Conservation (phyloP, 2,329 filamentous ascomycete genomes). For the Epichloe glyceriae region DNA sequence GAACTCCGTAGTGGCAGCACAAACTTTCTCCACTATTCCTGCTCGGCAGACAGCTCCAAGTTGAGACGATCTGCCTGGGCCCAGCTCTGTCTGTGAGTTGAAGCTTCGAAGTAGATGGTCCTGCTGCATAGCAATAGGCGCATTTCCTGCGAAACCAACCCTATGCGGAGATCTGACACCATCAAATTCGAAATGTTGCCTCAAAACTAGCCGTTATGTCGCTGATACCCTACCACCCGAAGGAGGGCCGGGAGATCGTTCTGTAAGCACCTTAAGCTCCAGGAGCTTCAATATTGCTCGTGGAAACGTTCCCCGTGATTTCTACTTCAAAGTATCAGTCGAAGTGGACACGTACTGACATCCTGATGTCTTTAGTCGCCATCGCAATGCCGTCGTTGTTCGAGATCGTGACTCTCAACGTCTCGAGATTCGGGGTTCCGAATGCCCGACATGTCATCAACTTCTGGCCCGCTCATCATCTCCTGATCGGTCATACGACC, state of each 20-base stretch:
- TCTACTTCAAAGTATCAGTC: not conserved
- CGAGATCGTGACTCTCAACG: conserved; percentile 76
- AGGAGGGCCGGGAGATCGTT: conserved; percentile 65
- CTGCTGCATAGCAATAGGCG: too few species aligned
- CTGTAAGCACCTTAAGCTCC: conserved; percentile 44
- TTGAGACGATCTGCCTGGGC: too few species aligned
- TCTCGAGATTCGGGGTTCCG: conserved; percentile 64
- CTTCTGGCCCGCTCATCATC: conserved; percentile 39
- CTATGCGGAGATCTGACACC: not conserved
- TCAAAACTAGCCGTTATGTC: conserved; percentile 33
- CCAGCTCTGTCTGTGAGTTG: too few species aligned
- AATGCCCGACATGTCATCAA: conserved; percentile 87
- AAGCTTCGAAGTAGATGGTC: too few species aligned
- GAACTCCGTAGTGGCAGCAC: too few species aligned
- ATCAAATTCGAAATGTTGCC: not conserved
- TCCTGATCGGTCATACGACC: conserved; percentile 37
- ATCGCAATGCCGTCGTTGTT: conserved; percentile 84
- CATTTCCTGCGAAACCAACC: too few species aligned
- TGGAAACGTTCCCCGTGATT: not conserved
- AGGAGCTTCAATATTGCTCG: not conserved
- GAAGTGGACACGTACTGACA: not conserved
- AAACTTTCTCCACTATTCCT: too few species aligned
- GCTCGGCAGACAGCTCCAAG: too few species aligned
- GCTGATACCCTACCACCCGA: conserved; percentile 62
- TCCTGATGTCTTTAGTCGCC: conserved; percentile 46